These are phyloP conservation scores for Aspergillus costaricaensis DNA, from an alignment of 2,329 filamentous ascomycete genomes.

Conservation along the genomic window DNA sequence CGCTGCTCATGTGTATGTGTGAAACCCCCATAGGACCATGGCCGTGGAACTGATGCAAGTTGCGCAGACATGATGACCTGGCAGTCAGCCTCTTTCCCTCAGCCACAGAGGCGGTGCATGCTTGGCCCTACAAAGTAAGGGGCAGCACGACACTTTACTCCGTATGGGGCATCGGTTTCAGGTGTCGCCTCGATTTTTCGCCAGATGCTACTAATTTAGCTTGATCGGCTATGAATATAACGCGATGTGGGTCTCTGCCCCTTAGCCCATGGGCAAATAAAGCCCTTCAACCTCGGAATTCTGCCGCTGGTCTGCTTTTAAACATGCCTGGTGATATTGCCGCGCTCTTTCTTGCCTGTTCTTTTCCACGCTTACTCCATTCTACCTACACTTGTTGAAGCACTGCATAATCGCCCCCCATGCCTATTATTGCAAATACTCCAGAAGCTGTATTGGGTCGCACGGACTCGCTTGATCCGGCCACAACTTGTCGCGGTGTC, in stretches of 20 bases:
- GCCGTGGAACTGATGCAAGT: not conserved
- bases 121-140: slow-evolving; percentile 11
- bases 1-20: not conserved
- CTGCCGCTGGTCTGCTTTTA: not conserved
- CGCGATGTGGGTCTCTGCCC: not conserved
- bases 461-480: slow-evolving; percentile 80
- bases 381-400: not conserved
- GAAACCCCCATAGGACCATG: slow-evolving; percentile 4
- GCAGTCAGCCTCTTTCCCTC: slow-evolving; percentile 15
- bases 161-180: not conserved
- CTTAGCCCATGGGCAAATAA: not conserved
- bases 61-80: not conserved
- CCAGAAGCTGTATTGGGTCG: slow-evolving; percentile 79
- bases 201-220: not conserved
- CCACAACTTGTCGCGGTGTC: slow-evolving; percentile 83
- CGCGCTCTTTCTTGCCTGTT: not conserved
- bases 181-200: not conserved
- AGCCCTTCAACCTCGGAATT: not conserved
- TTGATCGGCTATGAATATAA: not conserved
- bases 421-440: slow-evolving; percentile 70
- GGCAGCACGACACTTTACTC: not conserved
- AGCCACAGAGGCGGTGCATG: slow-evolving; percentile 31
- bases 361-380: not conserved
- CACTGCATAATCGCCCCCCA: slow-evolving; percentile 32
- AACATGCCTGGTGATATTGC: not conserved